Evolutionary conservation across 139 green algal species (phyloP).

Genomic region (Desmodesmus armatus): DNA sequence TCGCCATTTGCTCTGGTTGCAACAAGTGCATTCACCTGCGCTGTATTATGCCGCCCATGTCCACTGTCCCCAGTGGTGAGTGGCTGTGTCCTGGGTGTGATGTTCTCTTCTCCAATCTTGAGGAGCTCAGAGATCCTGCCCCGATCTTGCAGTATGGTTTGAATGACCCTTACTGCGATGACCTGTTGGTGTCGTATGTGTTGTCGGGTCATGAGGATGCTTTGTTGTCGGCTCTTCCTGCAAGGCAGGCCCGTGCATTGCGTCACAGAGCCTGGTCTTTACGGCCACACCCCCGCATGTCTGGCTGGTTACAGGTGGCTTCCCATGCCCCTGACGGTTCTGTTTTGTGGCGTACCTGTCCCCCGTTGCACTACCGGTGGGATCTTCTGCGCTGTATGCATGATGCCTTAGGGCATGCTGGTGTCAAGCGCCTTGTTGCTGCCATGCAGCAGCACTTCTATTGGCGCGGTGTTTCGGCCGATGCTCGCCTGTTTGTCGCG

Average conservation of each 20-base stretch:
- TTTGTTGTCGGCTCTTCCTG: background rate
- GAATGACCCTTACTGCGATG: slow-evolving; percentile 3
- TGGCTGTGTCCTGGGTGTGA: slow-evolving; percentile 44
- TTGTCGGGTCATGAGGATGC: background rate
- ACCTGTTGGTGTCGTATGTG: slow-evolving; percentile 12
- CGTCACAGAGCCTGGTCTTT: background rate
- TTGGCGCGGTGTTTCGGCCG: background rate
- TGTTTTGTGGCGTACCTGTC: background rate
- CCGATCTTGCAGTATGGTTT: background rate
- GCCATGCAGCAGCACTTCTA: slow-evolving; percentile 40
- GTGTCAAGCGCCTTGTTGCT: slow-evolving; percentile 22
- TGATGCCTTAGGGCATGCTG: slow-evolving; percentile 49
- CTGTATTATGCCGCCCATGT: slow-evolving; percentile 27
- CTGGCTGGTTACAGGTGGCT: slow-evolving; percentile 17
- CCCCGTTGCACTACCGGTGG: slow-evolving; percentile 16
- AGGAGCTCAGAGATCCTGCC: slow-evolving; percentile 25
- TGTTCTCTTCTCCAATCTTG: slow-evolving; percentile 28
- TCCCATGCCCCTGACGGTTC: background rate
- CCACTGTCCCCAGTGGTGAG: slow-evolving; percentile 34
- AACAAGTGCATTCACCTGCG: slow-evolving; percentile 29
- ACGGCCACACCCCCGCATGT: background rate
- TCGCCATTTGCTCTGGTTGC: slow-evolving; percentile 32
- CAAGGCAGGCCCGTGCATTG: background rate
- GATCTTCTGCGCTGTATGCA: slow-evolving; percentile 18
- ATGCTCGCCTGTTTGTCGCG: background rate